A percentile compares a stretch with the other conserved stretches of the same genome.
phyloP scores from a whole-genome alignment of 2,329 filamentous ascomycete species.

The Phyllosticta ampelicida region DNA sequence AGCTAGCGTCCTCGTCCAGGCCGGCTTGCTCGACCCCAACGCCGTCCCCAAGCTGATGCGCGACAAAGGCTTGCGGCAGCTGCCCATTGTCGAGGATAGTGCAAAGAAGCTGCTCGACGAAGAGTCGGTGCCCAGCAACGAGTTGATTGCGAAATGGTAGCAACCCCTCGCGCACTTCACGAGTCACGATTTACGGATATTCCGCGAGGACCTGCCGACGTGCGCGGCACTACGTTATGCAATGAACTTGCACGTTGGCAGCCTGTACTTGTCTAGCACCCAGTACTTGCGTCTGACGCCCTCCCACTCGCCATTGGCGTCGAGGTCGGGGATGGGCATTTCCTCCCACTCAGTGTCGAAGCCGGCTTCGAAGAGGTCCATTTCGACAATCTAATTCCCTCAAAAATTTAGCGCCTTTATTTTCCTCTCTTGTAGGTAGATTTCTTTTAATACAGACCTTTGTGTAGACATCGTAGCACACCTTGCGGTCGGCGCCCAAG shows the following conservation, averaged over 20 bases:
- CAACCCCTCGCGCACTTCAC: no score
- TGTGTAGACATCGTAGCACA: conserved; percentile 94
- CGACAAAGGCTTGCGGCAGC: conserved; percentile 27
- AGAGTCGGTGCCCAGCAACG: conserved; percentile 22
- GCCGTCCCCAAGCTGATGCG: conserved; percentile 36
- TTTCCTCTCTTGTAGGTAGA: not conserved
- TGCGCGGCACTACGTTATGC: conserved; percentile 36
- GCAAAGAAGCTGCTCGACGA: conserved; percentile 33
- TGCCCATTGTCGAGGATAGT: conserved; percentile 31
- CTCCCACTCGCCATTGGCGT: conserved; percentile 68
- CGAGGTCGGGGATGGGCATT: conserved; percentile 61
- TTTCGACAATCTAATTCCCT: conserved; percentile 55
- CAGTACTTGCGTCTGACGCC: conserved; percentile 84
- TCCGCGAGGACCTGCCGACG: no score
- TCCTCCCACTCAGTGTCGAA: conserved; percentile 82
- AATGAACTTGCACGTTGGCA: conserved; percentile 67
- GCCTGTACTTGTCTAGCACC: conserved; percentile 67
- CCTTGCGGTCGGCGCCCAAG: conserved; percentile 78
- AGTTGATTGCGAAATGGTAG: conserved; percentile 20
- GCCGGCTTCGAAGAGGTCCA: conserved; percentile 80
- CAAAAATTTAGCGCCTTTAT: not conserved
- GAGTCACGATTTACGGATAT: not conserved
- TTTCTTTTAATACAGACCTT: conserved; percentile 40
- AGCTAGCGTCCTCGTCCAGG: conserved; percentile 45
- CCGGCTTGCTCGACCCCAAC: conserved; percentile 45